Evolutionary conservation across 345 rosid genomes (phyloP).

Genomic region (Euphorbia tirucalli): DNA sequence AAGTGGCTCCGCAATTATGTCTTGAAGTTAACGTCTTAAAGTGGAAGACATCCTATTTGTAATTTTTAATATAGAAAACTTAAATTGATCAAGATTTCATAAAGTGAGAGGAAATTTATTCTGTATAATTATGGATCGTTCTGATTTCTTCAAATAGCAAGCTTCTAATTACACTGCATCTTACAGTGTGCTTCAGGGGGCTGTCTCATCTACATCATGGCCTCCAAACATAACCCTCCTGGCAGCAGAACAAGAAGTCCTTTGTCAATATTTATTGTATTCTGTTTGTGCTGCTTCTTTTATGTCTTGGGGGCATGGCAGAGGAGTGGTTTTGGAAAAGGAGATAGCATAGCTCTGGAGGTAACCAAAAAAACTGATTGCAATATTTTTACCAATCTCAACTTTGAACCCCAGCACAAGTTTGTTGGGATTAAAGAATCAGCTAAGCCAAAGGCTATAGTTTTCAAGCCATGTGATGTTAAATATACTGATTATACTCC

Average conservation of each 20-base stretch:
- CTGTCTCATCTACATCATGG: slow-evolving; percentile 41
- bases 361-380: slow-evolving; percentile 69
- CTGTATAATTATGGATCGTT: not conserved
- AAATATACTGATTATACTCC: slow-evolving; percentile 86
- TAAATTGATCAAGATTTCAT: no score
- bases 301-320: slow-evolving; percentile 96
- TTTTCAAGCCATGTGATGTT: slow-evolving; percentile 72
- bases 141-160: not conserved
- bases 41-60: slow-evolving; percentile 4
- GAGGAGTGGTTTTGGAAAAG: slow-evolving; percentile 89
- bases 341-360: slow-evolving; percentile 68
- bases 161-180: not conserved
- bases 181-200: not conserved
- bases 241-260: slow-evolving; percentile 55
- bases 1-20: not conserved
- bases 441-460: slow-evolving; percentile 48
- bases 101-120: not conserved
- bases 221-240: slow-evolving; percentile 47
- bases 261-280: slow-evolving; percentile 61
- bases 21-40: not conserved
- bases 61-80: not conserved
- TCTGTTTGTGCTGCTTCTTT: slow-evolving; percentile 83
- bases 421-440: slow-evolving; percentile 49
- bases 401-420: slow-evolving; percentile 79
- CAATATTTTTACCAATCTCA: slow-evolving; percentile 51